Evolutionary conservation across 192 early-diverging fungal genomes (phyloP), one percentile per base, ranked within the genome.

Genomic region (Coemansia sp.): DNA sequence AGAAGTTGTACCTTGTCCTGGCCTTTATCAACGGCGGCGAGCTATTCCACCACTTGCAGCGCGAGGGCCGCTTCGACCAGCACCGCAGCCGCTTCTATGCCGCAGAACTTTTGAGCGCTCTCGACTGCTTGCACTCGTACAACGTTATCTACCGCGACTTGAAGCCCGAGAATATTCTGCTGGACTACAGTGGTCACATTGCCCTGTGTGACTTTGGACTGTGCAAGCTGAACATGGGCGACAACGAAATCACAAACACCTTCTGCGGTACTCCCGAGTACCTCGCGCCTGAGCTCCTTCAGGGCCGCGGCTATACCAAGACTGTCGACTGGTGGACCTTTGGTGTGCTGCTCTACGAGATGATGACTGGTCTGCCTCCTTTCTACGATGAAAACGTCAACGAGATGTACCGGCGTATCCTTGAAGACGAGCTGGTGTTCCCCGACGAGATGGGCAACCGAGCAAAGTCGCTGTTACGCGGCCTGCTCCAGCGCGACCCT

Each of bases 191-290:
- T 30, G 97, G 95, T 44, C 95, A 99, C 75, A 95, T 97, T 75
- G 91, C 92, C 1, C 87, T 98, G 22, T 93, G 92, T 65, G 97
- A 99, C 84, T 94, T 96, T 79, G 97, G 95, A 2, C 84, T 96
- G 65, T 94, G 91, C 84, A 95, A 97, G 75, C 83, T 95, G 43
- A 94, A 95, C 73, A 98, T 97, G 91, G 91, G 89, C 34, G 94
- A 95, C 72, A 91, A 92, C 52, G 93, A 93, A 62, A 93, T 89
- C 39, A 98, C 97, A 30, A 88, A 91, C 75, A 97, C 96, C 0
- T 96, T 98, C 65, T 98, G 96, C 76, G 97, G 97, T 10, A 99
- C 97, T 10, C 96, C 96, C n/a, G 97, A 99, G 73, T 99, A 98
- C 75, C 89, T 99, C 52, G 94, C 96, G 0, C 93, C 91, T 10